Base-by-base conservation (phyloP, 2,329 filamentous ascomycete genomes). In the Lasiodiplodia hormozganensis region DNA sequence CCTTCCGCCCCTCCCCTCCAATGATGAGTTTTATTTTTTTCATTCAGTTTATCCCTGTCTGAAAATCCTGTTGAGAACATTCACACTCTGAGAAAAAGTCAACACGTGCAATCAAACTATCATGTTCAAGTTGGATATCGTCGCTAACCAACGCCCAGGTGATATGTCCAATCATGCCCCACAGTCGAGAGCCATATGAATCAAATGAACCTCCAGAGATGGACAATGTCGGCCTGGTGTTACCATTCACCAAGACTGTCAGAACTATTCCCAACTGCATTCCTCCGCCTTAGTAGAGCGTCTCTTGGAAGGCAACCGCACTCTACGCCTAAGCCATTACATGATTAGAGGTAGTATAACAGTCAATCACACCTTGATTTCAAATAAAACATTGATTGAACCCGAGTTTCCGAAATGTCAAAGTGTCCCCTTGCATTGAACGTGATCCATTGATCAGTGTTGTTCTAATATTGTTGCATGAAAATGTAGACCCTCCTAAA, bases 31-130 rank as follows among this genome's bases (percentile, higher is more conserved):
- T n/a, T 16, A 23, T 25, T 64, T 52, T 28, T 52, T 64, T 64
- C 23, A 51, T 62, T 52, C 60, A 64, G 76, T 57, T 80, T 80
- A 79, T 80, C 78, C 60, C 60, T 64, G 60, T 64, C 60, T 64
- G 47, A 64, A 64, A 14, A 64, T 64, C 47, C 60, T 64, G 60
- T 64, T 64, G 60, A 64, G 60, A 64, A 28, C 25, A 64, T 64
- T 62, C 58, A 64, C 43, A 62, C 60, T 64, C 60, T 64, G 60
- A 64, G 60, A 49, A 10, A 62, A 16, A 57, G 31, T 36, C 36
- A 18, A 21, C 18, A 18, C n/a, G 8, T n/a, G 8, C 43, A 21
- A 21, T 47, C n/a, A 21, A 21, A 11, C 11, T 4, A 16, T 11
- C 43, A 3, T 2, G 11, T 3, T 47, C 43, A 47, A 47, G n/a